These are phyloP conservation scores for Glaciozyma antarctica DNA, from an alignment of 768 basidiomycete genomes.

Conservation along the genomic window DNA sequence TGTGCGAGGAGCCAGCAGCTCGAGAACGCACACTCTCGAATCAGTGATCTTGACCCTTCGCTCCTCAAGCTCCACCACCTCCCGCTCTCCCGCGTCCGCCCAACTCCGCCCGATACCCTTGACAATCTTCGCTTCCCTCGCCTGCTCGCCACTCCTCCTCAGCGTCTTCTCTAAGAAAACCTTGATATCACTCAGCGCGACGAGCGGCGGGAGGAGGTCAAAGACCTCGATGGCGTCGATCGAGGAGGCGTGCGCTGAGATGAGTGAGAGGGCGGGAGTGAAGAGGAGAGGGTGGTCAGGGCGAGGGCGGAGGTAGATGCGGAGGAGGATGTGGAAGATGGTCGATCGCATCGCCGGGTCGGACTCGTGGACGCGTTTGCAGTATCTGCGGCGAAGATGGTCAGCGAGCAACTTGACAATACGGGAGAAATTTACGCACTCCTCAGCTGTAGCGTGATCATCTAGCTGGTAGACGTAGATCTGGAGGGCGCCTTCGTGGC, in stretches of 20 bases:
- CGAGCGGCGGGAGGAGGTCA: slow-evolving; percentile 77
- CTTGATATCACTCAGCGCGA: slow-evolving; percentile 68
- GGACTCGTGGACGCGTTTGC: slow-evolving; percentile 65
- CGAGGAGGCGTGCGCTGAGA: slow-evolving; percentile 69
- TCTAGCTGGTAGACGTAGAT: slow-evolving; percentile 81
- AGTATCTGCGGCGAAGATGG: slow-evolving; percentile 54
- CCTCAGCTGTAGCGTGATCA: slow-evolving; percentile 78
- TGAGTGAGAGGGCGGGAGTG: slow-evolving; percentile 73
- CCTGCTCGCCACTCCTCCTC: slow-evolving; percentile 54
- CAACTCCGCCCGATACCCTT: slow-evolving; percentile 63
- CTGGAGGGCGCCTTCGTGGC: slow-evolving; percentile 89
- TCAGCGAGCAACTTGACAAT: slow-evolving; percentile 6
- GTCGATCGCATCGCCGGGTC: slow-evolving; percentile 45
- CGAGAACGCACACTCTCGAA: slow-evolving; percentile 67
- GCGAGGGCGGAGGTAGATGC: slow-evolving; percentile 66
- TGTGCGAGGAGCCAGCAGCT: not conserved
- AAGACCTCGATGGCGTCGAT: slow-evolving; percentile 74
- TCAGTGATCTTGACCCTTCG: slow-evolving; percentile 82
- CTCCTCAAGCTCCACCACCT: slow-evolving; percentile 64
- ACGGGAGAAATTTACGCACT: slow-evolving; percentile 47
- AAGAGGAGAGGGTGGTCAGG: slow-evolving; percentile 45
- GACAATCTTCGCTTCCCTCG: slow-evolving; percentile 54
- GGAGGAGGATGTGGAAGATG: slow-evolving; percentile 75
- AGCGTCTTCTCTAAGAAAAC: slow-evolving; percentile 64
- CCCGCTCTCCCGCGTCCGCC: slow-evolving; percentile 63